These are phyloP conservation scores for Draba incana DNA, from an alignment of 345 rosid genomes.

Conservation along the genomic window DNA sequence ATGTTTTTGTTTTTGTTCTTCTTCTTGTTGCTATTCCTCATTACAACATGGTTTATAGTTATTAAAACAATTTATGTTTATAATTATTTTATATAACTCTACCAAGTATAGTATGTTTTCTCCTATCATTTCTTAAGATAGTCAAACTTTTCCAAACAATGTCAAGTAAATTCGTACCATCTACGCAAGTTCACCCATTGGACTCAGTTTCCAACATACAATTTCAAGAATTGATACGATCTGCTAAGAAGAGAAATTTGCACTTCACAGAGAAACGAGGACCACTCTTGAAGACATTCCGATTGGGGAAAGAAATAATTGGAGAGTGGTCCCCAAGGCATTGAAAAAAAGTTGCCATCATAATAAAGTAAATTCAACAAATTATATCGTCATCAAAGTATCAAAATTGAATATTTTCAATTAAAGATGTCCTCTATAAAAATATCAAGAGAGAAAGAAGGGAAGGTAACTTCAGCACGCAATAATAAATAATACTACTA, in stretches of 20 bases:
- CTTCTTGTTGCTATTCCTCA: too few relatives aligned
- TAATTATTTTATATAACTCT: too few relatives aligned
- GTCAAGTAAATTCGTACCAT: background rate
- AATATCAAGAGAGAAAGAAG: background rate
- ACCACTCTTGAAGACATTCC: constrained; percentile 5
- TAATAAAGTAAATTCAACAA: constrained; percentile 1
- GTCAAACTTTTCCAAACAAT: background rate
- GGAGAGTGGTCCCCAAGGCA: background rate
- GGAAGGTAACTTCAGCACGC: background rate
- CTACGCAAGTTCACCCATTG: background rate
- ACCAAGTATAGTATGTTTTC: too few relatives aligned
- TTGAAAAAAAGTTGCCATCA: background rate
- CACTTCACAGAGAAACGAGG: background rate
- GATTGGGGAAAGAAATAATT: background rate
- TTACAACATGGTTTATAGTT: too few relatives aligned
- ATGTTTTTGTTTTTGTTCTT: too few relatives aligned
- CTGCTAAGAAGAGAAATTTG: constrained; percentile 6
- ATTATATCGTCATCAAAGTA: background rate
- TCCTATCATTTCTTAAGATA: too few relatives aligned
- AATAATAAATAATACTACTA: background rate
- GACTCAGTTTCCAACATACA: background rate
- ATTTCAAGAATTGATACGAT: background rate
- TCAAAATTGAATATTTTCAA: background rate
- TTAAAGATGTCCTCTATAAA: background rate
- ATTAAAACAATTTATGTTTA: too few relatives aligned